phyloP scores from a whole-genome alignment of 1,284 basidiomycete species.

The Fomitiporia mediterranea region DNA sequence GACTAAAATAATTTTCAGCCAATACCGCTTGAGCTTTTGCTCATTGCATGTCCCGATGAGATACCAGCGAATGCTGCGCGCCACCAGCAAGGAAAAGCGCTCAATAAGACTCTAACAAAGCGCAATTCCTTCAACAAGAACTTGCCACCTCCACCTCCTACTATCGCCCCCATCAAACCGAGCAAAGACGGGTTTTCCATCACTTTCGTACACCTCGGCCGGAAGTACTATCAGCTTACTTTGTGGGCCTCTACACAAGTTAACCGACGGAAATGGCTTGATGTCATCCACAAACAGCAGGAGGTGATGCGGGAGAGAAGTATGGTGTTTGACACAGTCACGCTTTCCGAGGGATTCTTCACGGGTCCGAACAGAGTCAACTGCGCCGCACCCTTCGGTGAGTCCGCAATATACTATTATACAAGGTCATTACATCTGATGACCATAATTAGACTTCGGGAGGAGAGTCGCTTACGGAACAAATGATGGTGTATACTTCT shows the following conservation, averaged over 20 bases:
- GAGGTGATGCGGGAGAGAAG: constrained; percentile 80
- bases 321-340: constrained; percentile 82
- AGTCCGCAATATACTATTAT: constrained; percentile 32
- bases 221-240: constrained; percentile 89
- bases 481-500: constrained; percentile 94
- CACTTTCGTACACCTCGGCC: constrained; percentile 90
- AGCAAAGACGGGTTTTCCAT: constrained; percentile 91
- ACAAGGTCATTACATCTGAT: constrained; percentile 10
- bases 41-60: constrained; percentile 82
- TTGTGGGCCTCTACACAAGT: constrained; percentile 90
- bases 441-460: constrained; percentile 60
- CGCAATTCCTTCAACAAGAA: constrained; percentile 49
- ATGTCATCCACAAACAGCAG: constrained; percentile 89
- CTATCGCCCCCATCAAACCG: constrained; percentile 31
- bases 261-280: constrained; percentile 92
- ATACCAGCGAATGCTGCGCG: constrained; percentile 1
- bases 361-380: constrained; percentile 80
- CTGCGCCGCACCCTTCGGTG: constrained; percentile 93
- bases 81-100: constrained; percentile 20
- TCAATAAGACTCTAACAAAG: constrained; percentile 38
- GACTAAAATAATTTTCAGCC: constrained; percentile 53
- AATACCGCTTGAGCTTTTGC: constrained; percentile 91
- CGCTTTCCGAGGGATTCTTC: constrained; percentile 88
- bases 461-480: constrained; percentile 92
- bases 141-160: constrained; percentile 36